These are phyloP conservation scores for Umbelopsis sp. DNA, from an alignment of 371 early-diverging fungal species.

Conservation along the genomic window DNA sequence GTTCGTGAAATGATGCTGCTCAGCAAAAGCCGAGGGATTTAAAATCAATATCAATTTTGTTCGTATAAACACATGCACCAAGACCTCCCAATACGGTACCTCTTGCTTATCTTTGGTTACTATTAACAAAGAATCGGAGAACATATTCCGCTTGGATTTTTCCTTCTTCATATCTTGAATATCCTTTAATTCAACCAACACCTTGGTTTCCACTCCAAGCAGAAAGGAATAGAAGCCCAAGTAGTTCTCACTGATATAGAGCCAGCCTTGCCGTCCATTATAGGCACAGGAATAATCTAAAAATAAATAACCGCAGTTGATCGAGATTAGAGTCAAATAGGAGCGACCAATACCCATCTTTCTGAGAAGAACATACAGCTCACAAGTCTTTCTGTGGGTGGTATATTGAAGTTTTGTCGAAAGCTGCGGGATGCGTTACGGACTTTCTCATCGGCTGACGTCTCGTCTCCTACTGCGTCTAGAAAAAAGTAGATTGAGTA, in stretches of 20 bases:
- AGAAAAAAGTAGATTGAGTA: neutral
- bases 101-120: slow-evolving; percentile 76
- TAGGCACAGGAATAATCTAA: slow-evolving; percentile 92
- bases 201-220: slow-evolving; percentile 89
- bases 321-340: neutral
- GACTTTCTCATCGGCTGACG: slow-evolving; percentile 80
- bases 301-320: neutral
- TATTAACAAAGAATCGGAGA: slow-evolving; percentile 86
- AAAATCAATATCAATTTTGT: neutral
- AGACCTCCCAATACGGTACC: slow-evolving; percentile 42
- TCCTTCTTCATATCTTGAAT: slow-evolving; percentile 86
- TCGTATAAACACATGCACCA: neutral
- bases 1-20: slow-evolving; percentile 84
- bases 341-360: neutral
- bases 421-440: slow-evolving; percentile 91
- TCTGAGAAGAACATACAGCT: slow-evolving; percentile 61
- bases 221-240: slow-evolving; percentile 94
- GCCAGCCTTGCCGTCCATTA: slow-evolving; percentile 93
- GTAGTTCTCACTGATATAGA: slow-evolving; percentile 92
- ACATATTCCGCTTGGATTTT: slow-evolving; percentile 84
- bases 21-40: neutral
- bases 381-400: slow-evolving; percentile 85
- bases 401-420: slow-evolving; percentile 85
- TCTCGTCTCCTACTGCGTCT: slow-evolving; percentile 77
- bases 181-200: slow-evolving; percentile 88